Percentiles rank a stretch among this genome's conserved stretches.
Evolutionary conservation across 352 stramenopile genomes (phyloP).

Genomic region (Achlya hypogyna): DNA sequence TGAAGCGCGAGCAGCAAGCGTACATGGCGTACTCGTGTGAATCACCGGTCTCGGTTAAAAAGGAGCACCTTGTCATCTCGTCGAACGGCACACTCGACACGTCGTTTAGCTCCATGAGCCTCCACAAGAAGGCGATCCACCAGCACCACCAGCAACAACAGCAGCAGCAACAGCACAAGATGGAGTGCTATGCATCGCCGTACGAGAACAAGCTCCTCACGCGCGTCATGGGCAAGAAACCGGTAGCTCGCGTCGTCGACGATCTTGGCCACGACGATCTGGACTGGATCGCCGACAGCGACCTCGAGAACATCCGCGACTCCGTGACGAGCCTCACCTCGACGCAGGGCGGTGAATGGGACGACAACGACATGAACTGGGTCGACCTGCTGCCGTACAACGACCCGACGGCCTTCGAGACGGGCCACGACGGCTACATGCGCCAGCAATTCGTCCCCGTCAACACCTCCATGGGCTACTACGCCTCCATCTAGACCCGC

Average conservation of each 20-base stretch:
- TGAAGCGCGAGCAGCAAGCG: not conserved
- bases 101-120: conserved; percentile 14
- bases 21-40: conserved; percentile 16
- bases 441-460: not conserved
- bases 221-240: conserved; percentile 13
- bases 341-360: not conserved
- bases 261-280: conserved; percentile 6
- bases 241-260: not conserved
- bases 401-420: not conserved
- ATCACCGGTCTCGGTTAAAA: conserved; percentile 1
- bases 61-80: not conserved
- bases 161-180: not conserved
- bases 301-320: conserved; percentile 15
- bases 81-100: conserved; percentile 1
- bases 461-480: not conserved
- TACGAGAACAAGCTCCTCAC: conserved; percentile 21
- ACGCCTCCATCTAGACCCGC: not conserved
- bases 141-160: too few species aligned
- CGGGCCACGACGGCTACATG: not conserved
- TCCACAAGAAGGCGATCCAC: conserved; percentile 18
- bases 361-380: conserved; percentile 17
- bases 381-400: conserved; percentile 16
- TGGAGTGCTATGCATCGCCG: conserved; percentile 8
- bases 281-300: conserved; percentile 10
- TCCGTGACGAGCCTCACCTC: conserved; percentile 5